These are phyloP conservation scores for Graphium sp. DNA, from an alignment of 2,329 filamentous ascomycete genomes.

Conservation along the genomic window DNA sequence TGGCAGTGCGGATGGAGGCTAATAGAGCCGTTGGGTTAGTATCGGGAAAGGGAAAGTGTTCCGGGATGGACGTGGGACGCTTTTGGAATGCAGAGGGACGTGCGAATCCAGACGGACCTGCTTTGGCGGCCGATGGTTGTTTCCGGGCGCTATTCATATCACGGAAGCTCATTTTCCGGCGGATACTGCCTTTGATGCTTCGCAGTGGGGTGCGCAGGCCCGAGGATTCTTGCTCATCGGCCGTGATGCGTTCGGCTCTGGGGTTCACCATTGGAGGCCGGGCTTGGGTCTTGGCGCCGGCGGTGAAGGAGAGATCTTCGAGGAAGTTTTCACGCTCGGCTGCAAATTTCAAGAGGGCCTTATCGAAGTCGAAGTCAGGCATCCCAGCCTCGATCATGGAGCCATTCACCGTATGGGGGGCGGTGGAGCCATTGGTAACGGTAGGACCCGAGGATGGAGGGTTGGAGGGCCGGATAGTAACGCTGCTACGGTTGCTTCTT, in stretches of 20 bases:
- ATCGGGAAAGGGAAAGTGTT: conserved; percentile 3
- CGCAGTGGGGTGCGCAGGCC: conserved; percentile 38
- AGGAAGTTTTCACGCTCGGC: conserved; percentile 89
- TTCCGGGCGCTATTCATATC: conserved; percentile 94
- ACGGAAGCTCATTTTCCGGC: conserved; percentile 78
- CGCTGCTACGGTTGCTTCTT: conserved; percentile 47
- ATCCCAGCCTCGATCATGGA: conserved; percentile 4
- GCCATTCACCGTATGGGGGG: conserved; percentile 6
- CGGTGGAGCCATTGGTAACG: conserved; percentile 10
- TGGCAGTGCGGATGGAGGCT: conserved; percentile 60
- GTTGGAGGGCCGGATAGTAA: conserved; percentile 37
- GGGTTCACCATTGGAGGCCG: conserved; percentile 60
- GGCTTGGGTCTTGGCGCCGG: conserved; percentile 59
- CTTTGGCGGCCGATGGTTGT: conserved; percentile 59
- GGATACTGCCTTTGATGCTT: conserved; percentile 75
- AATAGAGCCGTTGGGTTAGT: conserved; percentile 6
- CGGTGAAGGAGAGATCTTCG: conserved; percentile 78
- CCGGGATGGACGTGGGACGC: conserved; percentile 2
- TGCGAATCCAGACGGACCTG: conserved; percentile 30
- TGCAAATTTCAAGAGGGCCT: conserved; percentile 84
- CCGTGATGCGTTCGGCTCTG: conserved; percentile 65
- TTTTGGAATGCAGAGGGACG: no score
- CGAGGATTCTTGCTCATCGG: conserved; percentile 44
- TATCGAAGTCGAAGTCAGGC: conserved; percentile 77
- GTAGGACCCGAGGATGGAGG: background rate